Base-by-base conservation (phyloP, 169 alveolate genomes). In the Besnoitia besnoiti region DNA sequence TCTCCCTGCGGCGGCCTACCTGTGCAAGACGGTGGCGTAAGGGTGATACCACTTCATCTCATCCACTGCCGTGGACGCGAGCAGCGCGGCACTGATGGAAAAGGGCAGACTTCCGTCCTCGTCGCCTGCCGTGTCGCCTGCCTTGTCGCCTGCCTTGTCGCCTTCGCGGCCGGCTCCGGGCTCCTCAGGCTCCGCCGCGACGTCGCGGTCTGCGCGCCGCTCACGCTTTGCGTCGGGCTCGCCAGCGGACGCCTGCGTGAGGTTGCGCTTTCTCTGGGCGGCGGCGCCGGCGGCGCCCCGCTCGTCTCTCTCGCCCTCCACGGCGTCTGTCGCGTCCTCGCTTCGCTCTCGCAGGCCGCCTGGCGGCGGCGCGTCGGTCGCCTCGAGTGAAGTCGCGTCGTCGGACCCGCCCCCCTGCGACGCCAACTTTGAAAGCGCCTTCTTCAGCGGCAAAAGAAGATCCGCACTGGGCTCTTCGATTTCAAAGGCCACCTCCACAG, bases 401-500 rank as follows among this genome's bases (percentile, higher is more conserved):
- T n/a, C n/a, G n/a, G n/a, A n/a, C n/a, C n/a, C n/a, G n/a, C n/a
- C n/a, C n/a, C n/a, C n/a, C n/a, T n/a, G n/a, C n/a, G n/a, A n/a
- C n/a, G 80, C 80, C 19, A 67, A 67, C 42, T 67, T n/a, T n/a
- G 24, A n/a, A 67, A 30, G 40, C 80, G 33, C 80, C 8, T 77
- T 37, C 10, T 30, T 3, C 61, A 77, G n/a, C 21, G 87, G 87
- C 55, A 42, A 30, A 8, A 77, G 87, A 27, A 77, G 55, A 14
- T 19, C n/a, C 50, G 59, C 87, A 27, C 59, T 42, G 33, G 87
- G 87, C 59, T 77, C 87, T 39, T 77, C 87, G 33, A 77, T 77
- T 27, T 77, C 87, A 24, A 77, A 42, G 24, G 40, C 49, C 21
- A 77, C 59, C 24, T 42, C 87, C 49, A 77, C 87, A 7, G 19